Evolutionary conservation across 345 rosid genomes (phyloP).

Genomic region (Dimocarpus longan): DNA sequence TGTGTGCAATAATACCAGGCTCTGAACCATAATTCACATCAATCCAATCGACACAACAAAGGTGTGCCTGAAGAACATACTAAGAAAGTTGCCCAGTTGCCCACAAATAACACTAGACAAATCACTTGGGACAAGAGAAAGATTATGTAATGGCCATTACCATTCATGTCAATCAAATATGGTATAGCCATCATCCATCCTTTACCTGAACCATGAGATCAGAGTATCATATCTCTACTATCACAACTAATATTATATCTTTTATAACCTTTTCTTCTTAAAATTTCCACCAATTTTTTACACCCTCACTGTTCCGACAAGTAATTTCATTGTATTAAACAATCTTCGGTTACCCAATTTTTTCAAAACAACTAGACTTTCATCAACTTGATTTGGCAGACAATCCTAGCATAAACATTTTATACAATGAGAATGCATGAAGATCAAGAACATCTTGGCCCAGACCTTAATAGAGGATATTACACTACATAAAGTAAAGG

Average conservation of each 20-base stretch:
- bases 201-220: neutral
- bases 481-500: neutral
- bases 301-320: neutral
- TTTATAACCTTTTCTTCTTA: neutral
- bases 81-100: neutral
- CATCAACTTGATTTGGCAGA: neutral
- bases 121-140: neutral
- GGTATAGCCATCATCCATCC: neutral
- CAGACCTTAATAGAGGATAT: neutral
- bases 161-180: neutral
- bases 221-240: neutral
- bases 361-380: neutral
- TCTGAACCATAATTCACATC: neutral
- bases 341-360: neutral
- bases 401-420: neutral
- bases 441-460: neutral
- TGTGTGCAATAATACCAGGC: neutral
- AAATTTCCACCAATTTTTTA: neutral
- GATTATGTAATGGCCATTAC: neutral
- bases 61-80: neutral
- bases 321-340: neutral
- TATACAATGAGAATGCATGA: neutral
- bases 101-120: neutral
- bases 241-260: neutral
- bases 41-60: neutral